phyloP scores from a whole-genome alignment of 2,329 filamentous ascomycete species.

The Colletotrichum lindemuthianum region DNA sequence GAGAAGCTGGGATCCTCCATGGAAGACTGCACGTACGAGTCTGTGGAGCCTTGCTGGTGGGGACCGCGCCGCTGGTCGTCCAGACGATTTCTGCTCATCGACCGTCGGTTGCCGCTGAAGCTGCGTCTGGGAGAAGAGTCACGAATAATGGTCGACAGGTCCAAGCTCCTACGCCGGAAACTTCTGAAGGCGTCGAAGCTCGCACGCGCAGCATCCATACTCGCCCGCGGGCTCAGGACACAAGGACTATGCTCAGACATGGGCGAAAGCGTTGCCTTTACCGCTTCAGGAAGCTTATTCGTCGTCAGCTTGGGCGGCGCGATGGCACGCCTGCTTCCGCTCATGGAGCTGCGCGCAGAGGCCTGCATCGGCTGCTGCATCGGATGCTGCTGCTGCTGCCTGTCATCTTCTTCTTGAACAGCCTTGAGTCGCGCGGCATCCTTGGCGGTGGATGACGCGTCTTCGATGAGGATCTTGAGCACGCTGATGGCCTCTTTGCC shows the following conservation, averaged over 20 bases:
- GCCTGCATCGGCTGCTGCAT: not conserved
- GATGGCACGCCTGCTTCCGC: slow-evolving; percentile 24
- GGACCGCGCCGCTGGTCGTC: slow-evolving; percentile 57
- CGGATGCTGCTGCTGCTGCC: too few species aligned
- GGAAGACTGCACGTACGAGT: slow-evolving; percentile 78
- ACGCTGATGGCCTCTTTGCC: slow-evolving; percentile 86
- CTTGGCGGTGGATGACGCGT: slow-evolving; percentile 56
- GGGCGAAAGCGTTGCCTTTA: slow-evolving; percentile 70
- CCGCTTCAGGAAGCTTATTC: slow-evolving; percentile 61
- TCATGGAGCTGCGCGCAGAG: slow-evolving; percentile 37
- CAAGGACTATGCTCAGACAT: slow-evolving; percentile 54
- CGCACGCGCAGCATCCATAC: slow-evolving; percentile 60
- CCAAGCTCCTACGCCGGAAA: slow-evolving; percentile 61
- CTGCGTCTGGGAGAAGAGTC: slow-evolving; percentile 65
- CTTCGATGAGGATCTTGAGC: slow-evolving; percentile 77
- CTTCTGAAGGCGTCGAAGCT: slow-evolving; percentile 65
- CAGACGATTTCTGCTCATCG: slow-evolving; percentile 58
- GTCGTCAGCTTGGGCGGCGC: slow-evolving; percentile 47
- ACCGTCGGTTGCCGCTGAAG: slow-evolving; percentile 68
- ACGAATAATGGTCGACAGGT: slow-evolving; percentile 55
- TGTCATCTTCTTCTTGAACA: slow-evolving; percentile 11
- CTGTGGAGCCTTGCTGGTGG: slow-evolving; percentile 71
- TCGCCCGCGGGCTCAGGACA: slow-evolving; percentile 64
- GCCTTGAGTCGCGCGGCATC: slow-evolving; percentile 25
- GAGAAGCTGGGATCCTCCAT: slow-evolving; percentile 80